Evolutionary conservation across 163 green algal species (phyloP).

Genomic region (Chlamydomonas reinhardtii): DNA sequence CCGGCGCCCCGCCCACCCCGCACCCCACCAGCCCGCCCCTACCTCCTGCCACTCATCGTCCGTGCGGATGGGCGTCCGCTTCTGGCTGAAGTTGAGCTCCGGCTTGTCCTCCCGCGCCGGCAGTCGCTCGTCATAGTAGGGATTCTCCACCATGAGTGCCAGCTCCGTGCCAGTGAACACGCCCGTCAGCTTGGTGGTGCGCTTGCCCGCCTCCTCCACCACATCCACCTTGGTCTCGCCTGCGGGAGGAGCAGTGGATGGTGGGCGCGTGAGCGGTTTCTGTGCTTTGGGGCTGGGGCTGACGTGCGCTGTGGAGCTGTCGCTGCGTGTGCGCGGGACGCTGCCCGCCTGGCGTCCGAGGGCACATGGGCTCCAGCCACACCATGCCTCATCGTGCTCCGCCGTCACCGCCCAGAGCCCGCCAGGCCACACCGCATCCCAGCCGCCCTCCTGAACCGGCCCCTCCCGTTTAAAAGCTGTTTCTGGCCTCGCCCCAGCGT

Average conservation of each 20-base stretch:
- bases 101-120: constrained; percentile 61
- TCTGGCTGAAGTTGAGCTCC: constrained; percentile 72
- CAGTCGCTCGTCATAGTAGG: constrained; percentile 72
- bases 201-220: constrained; percentile 60
- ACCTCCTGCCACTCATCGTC: constrained; percentile 71
- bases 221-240: constrained; percentile 58
- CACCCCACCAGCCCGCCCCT: background rate
- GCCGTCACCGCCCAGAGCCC: too few species aligned
- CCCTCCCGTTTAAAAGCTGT: too few species aligned
- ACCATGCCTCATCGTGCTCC: too few species aligned
- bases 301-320: too few species aligned
- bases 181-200: constrained; percentile 66
- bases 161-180: constrained; percentile 77
- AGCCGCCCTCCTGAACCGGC: too few species aligned
- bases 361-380: too few species aligned
- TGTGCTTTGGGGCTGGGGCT: too few species aligned
- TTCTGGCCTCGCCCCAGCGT: too few species aligned
- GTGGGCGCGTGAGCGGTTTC: too few species aligned
- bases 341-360: too few species aligned
- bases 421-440: too few species aligned
- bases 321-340: too few species aligned
- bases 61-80: constrained; percentile 48
- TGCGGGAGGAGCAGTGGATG: background rate
- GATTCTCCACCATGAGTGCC: constrained; percentile 63
- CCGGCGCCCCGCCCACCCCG: background rate